A percentile compares a stretch with the other conserved stretches of the same genome.
phyloP scores from a whole-genome alignment of 2,329 filamentous ascomycete species.

The Ascosphaera pollenicola region DNA sequence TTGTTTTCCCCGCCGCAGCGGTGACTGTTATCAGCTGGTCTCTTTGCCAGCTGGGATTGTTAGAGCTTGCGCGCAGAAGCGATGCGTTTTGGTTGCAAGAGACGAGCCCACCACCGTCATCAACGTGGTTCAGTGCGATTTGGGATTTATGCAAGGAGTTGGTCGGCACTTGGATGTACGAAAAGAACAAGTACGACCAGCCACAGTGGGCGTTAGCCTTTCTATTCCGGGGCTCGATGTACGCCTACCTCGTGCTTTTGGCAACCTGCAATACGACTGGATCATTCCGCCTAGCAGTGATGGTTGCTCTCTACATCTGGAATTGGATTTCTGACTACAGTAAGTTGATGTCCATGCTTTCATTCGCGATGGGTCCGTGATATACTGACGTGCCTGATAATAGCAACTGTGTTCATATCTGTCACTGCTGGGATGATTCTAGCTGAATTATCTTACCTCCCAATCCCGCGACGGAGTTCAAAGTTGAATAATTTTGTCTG shows the following conservation, averaged over 20 bases:
- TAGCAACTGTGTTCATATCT: conserved; percentile 31
- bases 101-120: conserved; percentile 24
- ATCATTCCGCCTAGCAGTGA: conserved; percentile 26
- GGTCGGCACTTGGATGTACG: conserved; percentile 29
- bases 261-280: conserved; percentile 28
- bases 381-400: too few relatives aligned
- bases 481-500: conserved; percentile 24
- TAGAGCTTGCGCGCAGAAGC: conserved; percentile 30
- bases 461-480: conserved; percentile 26
- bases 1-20: conserved; percentile 34
- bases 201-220: conserved; percentile 37
- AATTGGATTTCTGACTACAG: conserved; percentile 16
- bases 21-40: conserved; percentile 35
- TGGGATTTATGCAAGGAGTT: conserved; percentile 24
- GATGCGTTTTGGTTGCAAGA: conserved; percentile 37
- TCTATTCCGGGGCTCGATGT: conserved; percentile 32
- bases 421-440: conserved; percentile 41
- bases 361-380: too few relatives aligned
- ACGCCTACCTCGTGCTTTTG: conserved; percentile 31
- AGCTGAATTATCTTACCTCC: conserved; percentile 31
- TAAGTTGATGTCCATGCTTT: conserved; percentile 7
- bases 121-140: conserved; percentile 21
- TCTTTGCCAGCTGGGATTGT: conserved; percentile 33
- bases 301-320: conserved; percentile 27
- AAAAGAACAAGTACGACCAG: conserved; percentile 30